A percentile compares a stretch with the other conserved stretches of the same genome.
Evolutionary conservation across 1,139 yeast genomes (phyloP).

Genomic region (Arxiozyma bovina): DNA sequence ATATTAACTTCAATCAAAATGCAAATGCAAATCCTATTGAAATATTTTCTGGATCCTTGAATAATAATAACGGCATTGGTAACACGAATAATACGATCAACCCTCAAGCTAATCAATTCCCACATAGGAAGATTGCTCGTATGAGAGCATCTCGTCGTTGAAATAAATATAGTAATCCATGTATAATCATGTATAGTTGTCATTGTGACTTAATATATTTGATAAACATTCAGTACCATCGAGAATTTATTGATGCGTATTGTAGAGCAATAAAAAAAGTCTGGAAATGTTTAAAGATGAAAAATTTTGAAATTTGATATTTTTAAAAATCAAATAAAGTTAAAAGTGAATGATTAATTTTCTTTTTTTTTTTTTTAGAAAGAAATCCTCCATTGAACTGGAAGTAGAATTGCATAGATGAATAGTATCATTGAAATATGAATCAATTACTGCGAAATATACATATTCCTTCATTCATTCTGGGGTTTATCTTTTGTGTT

Average conservation of each 20-base stretch:
- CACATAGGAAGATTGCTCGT: slow-evolving; percentile 22
- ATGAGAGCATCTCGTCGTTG: slow-evolving; percentile 23
- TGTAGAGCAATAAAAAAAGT: too few relatives aligned
- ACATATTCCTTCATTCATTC: slow-evolving; percentile 9
- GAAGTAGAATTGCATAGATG: not conserved
- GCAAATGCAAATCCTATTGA: slow-evolving; percentile 16
- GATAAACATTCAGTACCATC: not conserved
- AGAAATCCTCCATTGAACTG: not conserved
- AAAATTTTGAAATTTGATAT: too few relatives aligned
- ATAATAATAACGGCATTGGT: not conserved
- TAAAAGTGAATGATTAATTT: not conserved
- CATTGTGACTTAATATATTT: not conserved
- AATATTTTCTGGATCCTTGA: slow-evolving; percentile 10
- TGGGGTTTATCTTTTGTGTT: slow-evolving; percentile 9
- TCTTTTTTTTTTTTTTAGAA: too few relatives aligned
- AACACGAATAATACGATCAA: slow-evolving; percentile 6
- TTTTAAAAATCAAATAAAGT: too few relatives aligned
- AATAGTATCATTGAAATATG: not conserved
- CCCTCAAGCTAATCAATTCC: slow-evolving; percentile 10
- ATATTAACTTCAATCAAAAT: slow-evolving; percentile 21
- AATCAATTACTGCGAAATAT: slow-evolving; percentile 1
- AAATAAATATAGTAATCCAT: not conserved
- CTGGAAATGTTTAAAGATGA: too few relatives aligned
- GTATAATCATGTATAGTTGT: not conserved
- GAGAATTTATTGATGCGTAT: not conserved